Evolutionary conservation across 768 basidiomycete genomes (phyloP).

Genomic region (Kondoa malvinella): DNA sequence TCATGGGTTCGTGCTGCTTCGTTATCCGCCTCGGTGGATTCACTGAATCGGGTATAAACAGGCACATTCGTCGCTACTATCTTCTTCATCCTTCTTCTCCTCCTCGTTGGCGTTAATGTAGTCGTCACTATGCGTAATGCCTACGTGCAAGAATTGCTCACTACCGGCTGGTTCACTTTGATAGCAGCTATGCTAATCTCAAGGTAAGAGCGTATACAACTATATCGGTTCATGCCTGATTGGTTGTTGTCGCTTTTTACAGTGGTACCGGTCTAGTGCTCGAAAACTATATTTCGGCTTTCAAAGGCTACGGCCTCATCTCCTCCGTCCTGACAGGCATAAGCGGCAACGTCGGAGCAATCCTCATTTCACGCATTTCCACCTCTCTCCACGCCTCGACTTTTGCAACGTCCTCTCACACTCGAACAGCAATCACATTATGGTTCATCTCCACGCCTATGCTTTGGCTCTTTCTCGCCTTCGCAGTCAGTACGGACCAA

Average conservation of each 20-base stretch:
- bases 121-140: conserved; percentile 48
- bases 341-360: conserved; percentile 67
- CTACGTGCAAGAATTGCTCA: conserved; percentile 53
- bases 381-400: conserved; percentile 59
- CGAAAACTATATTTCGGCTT: conserved; percentile 70
- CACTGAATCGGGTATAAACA: not conserved
- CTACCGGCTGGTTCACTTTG: conserved; percentile 75
- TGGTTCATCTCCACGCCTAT: conserved; percentile 62
- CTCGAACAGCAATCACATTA: conserved; percentile 39
- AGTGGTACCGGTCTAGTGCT: conserved; percentile 80
- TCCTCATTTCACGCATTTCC: conserved; percentile 76
- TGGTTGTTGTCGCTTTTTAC: conserved; percentile 37
- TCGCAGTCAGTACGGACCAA: conserved; percentile 59
- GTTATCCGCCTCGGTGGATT: conserved; percentile 6
- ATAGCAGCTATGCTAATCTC: conserved; percentile 64
- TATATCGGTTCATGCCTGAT: not conserved
- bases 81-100: conserved; percentile 39
- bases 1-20: not conserved
- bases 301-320: conserved; percentile 71
- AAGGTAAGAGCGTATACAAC: conserved; percentile 14
- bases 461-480: conserved; percentile 52
- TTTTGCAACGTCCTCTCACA: conserved; percentile 17
- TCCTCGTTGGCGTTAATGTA: conserved; percentile 42
- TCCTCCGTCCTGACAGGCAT: conserved; percentile 72
- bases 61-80: conserved; percentile 42